Evolutionary conservation across 2,329 filamentous ascomycete species (phyloP), one percentile per base, ranked within the genome.

Genomic region (Cercospora sp.): DNA sequence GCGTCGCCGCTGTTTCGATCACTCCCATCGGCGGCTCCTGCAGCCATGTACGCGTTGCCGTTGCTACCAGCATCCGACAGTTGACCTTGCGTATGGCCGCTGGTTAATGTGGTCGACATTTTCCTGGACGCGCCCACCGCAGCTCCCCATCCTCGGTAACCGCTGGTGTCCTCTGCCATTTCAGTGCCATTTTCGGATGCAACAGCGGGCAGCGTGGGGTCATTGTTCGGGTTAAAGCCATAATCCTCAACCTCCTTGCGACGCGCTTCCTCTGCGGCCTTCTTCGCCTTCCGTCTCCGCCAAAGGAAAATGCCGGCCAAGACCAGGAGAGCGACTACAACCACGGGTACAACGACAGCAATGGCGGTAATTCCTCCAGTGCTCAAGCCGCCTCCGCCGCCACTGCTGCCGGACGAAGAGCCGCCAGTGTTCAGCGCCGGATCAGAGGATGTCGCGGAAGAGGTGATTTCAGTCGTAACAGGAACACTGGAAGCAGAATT

Each of bases 241-340:
- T 98, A 98, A 77, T 98, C 95, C 79, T 98, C 94, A 10, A 97
- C 93, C 80, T 99, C 95, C 82, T 97, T 97, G 71, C 94, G 88
- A 61, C 95, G 88, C 75, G 94, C 89, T 78, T 97, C 95, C 77
- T 95, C 93, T 13, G 90, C 91, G 70, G 89, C 88, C 83, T 93
- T 95, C 71, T 90, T 89, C 75, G 91, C 89, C 82, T 96, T 96
- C 70, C 93, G 90, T 82, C 89, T 93, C 77, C 92, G 89, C 93
- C 93, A 99, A 76, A 94, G 88, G 79, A 91, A 93, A 30, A 97
- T 84, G 6, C 89, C 91, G 3, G 87, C 88, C 8, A 94, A 80
- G 2, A 94, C 88, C 23, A 98, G 84, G 18, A 96, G 80, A 1
- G 92, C 93, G 42, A 98, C 93, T 1, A 90, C 93, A 1, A 89